Evolutionary conservation across 2,329 filamentous ascomycete genomes (phyloP), one percentile per base, ranked within the genome.

Genomic region (Amauroascus niger): DNA sequence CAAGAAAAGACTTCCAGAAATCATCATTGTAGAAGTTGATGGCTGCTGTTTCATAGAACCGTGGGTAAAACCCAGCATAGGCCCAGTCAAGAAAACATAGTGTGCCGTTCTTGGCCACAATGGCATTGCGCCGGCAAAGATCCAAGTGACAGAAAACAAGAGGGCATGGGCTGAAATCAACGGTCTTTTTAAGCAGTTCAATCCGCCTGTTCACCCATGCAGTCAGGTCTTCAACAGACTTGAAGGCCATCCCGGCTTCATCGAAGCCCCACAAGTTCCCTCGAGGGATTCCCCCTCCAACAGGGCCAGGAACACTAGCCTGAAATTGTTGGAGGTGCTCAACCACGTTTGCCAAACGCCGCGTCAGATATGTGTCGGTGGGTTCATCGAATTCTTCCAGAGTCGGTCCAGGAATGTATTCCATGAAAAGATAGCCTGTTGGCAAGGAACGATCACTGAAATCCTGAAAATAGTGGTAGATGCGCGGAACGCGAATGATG

Each of bases 371-470:
- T 26, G 60, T 55, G n/a, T 33, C n/a, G 28, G 16, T 16, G 13
- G 5, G 5, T n/a, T n/a, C 13, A 32, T 61, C 54, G 1, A 62
- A 6, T 9, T 57, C 52, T 14, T 55, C 37, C 30, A 63, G 39
- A 0, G 60, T 57, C 2, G 56, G 54, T 26, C 62, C 45, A 41
- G 62, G 62, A 20, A 63, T 57, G 58, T 62, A n/a, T n/a, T n/a
- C n/a, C n/a, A n/a, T 64, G 44, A 63, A 64, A 5, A 64, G 50
- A 28, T 58, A 64, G 20, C 61, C 60, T 52, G 20, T 56, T 32
- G 50, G 45, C 47, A 40, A 54, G 8, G 37, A 8, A n/a, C 45
- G 39, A 37, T 54, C 54, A 18, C 18, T 49, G 8, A 41, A 32
- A 20, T 59, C 41, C 32, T 58, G 46, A 22, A 64, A 55, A 35